phyloP scores from a whole-genome alignment of 75 land plant genomes.

The Pinus albicaulis region DNA sequence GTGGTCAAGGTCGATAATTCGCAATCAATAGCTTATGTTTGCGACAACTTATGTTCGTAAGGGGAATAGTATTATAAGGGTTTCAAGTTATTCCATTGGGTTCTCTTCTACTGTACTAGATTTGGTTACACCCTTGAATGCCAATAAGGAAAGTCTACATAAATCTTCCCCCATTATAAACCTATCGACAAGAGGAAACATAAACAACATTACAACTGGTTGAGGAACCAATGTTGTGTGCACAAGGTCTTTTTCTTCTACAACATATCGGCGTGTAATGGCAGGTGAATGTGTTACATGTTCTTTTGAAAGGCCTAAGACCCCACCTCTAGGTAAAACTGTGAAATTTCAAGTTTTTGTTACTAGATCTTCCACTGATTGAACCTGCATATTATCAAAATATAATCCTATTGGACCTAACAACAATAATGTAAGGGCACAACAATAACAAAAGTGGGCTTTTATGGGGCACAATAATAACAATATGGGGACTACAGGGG shows the following conservation, averaged over 20 bases:
- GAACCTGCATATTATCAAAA: no score
- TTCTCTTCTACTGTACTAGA: not conserved
- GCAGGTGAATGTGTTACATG: not conserved
- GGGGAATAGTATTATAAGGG: conserved; percentile 82
- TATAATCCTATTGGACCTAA: no score
- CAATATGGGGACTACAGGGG: no score
- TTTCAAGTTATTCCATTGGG: conserved; percentile 23
- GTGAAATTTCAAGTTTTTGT: conserved; percentile 9
- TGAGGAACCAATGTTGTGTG: not conserved
- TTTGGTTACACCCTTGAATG: not conserved
- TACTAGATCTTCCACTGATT: not conserved
- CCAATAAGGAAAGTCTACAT: not conserved
- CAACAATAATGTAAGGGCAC: no score
- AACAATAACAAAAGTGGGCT: no score
- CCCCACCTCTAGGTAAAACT: conserved; percentile 25
- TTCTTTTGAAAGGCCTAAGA: conserved; percentile 23
- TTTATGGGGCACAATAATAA: no score
- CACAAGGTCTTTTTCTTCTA: not conserved
- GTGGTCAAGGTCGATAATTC: conserved; percentile 12
- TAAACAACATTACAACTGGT: not conserved
- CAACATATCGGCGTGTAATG: not conserved
- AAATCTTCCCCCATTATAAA: not conserved
- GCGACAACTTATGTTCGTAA: conserved; percentile 93
- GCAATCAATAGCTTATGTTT: conserved; percentile 16
- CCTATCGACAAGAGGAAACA: not conserved